Evolutionary conservation across 495 filamentous ascomycete genomes (phyloP).

Genomic region (Tuber umbilicatum): DNA sequence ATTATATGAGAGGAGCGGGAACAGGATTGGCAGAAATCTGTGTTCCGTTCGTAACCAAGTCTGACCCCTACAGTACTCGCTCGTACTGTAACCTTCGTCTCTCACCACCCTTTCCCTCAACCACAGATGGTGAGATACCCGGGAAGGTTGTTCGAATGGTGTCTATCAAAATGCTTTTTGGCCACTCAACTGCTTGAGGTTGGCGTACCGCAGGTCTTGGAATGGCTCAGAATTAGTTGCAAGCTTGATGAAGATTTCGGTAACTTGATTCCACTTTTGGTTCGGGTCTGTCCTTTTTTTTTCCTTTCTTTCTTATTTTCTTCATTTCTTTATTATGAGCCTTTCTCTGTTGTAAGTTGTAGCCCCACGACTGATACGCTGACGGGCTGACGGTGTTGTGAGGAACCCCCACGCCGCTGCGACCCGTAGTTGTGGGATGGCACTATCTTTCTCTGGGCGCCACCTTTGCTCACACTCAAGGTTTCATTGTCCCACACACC

Average conservation of each 20-base stretch:
- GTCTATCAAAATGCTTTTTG: not conserved
- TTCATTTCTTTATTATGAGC: not conserved
- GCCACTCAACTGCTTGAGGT: not conserved
- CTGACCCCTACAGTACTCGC: not conserved
- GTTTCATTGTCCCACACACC: not conserved
- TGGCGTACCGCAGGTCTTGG: not conserved
- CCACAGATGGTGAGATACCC: not conserved
- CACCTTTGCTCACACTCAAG: slow-evolving; percentile 13
- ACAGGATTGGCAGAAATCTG: not conserved
- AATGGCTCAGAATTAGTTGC: not conserved
- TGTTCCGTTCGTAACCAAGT: not conserved
- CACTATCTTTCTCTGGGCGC: slow-evolving; percentile 10
- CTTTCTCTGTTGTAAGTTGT: not conserved
- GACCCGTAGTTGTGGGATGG: slow-evolving; percentile 30
- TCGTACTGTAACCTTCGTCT: not conserved
- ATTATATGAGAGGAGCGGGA: not conserved
- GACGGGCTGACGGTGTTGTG: slow-evolving; percentile 3
- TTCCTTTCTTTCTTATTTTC: not conserved
- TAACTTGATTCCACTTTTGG: not conserved
- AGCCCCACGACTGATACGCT: not conserved
- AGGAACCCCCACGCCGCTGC: slow-evolving; percentile 21
- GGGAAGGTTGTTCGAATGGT: not conserved
- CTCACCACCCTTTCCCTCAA: not conserved
- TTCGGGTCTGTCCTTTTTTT: not conserved
- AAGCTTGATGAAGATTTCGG: not conserved